Evolutionary conservation across 352 stramenopile genomes (phyloP).

Genomic region (Discostella stelligera): DNA sequence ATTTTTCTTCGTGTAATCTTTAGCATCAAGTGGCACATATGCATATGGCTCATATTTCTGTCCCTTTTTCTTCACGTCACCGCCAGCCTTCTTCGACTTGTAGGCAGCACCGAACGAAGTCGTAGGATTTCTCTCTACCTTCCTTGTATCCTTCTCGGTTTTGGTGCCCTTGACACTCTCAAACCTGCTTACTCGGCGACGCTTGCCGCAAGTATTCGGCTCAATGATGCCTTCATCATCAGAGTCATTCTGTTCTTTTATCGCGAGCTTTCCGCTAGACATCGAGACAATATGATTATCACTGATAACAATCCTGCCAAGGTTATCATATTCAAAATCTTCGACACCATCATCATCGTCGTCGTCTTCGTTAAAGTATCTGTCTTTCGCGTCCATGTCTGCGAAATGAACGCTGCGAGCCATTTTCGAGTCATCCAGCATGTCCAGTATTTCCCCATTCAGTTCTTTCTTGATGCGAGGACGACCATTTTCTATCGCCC

Average conservation of each 20-base stretch:
- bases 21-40: slow-evolving; percentile 95
- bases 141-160: slow-evolving; percentile 37
- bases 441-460: slow-evolving; percentile 89
- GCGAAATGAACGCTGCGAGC: slow-evolving; percentile 86
- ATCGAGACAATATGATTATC: slow-evolving; percentile 63
- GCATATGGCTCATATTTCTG: slow-evolving; percentile 95
- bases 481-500: slow-evolving; percentile 17
- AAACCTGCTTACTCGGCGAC: slow-evolving; percentile 52
- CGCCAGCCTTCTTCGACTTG: slow-evolving; percentile 92
- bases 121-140: slow-evolving; percentile 19
- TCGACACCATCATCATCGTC: slow-evolving; percentile 84
- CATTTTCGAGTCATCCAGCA: slow-evolving; percentile 88
- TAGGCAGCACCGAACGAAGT: slow-evolving; percentile 87
- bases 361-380: slow-evolving; percentile 55
- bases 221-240: slow-evolving; percentile 47
- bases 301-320: slow-evolving; percentile 80
- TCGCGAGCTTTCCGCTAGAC: slow-evolving; percentile 67
- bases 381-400: slow-evolving; percentile 42
- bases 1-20: slow-evolving; percentile 85
- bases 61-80: slow-evolving; percentile 95
- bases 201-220: slow-evolving; percentile 19
- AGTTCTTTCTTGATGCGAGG: slow-evolving; percentile 56
- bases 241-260: slow-evolving; percentile 58
- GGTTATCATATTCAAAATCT: slow-evolving; percentile 90
- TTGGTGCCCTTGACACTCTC: slow-evolving; percentile 49